Evolutionary conservation across 2,329 filamentous ascomycete species (phyloP).

Genomic region (Pseudocercospora ulei): DNA sequence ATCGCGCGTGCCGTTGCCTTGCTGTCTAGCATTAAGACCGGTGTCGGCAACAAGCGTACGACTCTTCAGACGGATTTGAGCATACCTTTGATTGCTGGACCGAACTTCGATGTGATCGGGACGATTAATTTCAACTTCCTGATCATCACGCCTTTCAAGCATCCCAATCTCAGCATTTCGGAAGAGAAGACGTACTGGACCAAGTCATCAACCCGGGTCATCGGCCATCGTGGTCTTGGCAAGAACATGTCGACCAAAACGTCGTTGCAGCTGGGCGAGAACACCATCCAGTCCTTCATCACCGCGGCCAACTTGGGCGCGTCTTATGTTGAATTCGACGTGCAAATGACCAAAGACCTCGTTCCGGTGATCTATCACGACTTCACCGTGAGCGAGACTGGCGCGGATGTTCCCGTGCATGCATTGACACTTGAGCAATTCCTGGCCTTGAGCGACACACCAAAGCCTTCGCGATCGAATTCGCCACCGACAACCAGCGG

Average conservation of each 20-base stretch:
- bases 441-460: constrained; percentile 40
- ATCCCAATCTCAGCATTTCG: constrained; percentile 86
- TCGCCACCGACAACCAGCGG: constrained; percentile 15
- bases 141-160: constrained; percentile 85
- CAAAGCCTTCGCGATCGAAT: constrained; percentile 18
- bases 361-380: constrained; percentile 98
- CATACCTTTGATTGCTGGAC: constrained; percentile 78
- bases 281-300: constrained; percentile 91
- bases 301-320: constrained; percentile 87
- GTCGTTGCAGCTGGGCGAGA: constrained; percentile 89
- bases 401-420: constrained; percentile 92
- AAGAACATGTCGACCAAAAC: constrained; percentile 77
- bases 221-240: constrained; percentile 65
- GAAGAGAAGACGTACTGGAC: constrained; percentile 95
- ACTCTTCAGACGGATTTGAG: constrained; percentile 85
- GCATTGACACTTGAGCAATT: constrained; percentile 93
- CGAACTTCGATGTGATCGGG: constrained; percentile 78
- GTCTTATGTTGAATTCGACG: constrained; percentile 65
- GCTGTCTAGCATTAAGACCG: constrained; percentile 74
- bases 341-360: constrained; percentile 96
- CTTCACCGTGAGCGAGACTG: constrained; percentile 93
- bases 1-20: constrained; percentile 83
- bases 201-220: constrained; percentile 78
- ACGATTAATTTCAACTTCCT: constrained; percentile 95
- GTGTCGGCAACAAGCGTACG: constrained; percentile 74